Evolutionary conservation across 768 basidiomycete genomes (phyloP).

Genomic region (Tylopilus vinaceipallidus): DNA sequence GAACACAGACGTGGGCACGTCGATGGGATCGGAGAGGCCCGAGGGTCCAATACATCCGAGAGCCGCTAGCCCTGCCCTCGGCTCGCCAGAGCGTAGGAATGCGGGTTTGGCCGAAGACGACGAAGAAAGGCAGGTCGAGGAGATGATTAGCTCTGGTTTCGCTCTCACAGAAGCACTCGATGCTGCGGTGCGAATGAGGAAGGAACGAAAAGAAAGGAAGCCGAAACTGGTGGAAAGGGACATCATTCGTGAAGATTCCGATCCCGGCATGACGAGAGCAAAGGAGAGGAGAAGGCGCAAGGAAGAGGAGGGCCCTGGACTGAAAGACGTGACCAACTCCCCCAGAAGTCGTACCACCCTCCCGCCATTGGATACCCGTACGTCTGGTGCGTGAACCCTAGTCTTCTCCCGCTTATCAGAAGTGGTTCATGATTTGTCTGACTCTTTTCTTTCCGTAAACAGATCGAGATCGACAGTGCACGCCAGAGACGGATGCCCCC

Average conservation of each 20-base stretch:
- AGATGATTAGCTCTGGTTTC: conserved; percentile 18
- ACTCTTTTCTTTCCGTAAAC: conserved; percentile 11
- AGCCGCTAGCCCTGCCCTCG: conserved; percentile 67
- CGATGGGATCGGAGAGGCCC: conserved; percentile 22
- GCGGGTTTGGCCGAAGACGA: conserved; percentile 57
- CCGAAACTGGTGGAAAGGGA: conserved; percentile 20
- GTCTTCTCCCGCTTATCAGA: conserved; percentile 1
- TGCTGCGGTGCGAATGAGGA: conserved; percentile 31
- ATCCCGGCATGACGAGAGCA: conserved; percentile 24
- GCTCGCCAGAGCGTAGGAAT: conserved; percentile 54
- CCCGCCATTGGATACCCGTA: conserved; percentile 36
- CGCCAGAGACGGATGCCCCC: conserved; percentile 36
- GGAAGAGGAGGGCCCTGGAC: conserved; percentile 36
- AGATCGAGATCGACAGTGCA: conserved; percentile 38
- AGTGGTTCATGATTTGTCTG: conserved; percentile 9
- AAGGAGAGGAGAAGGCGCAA: conserved; percentile 43
- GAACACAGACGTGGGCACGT: conserved; percentile 29
- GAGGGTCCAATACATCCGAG: conserved; percentile 46
- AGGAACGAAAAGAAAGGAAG: conserved; percentile 42
- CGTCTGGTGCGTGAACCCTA: conserved; percentile 31
- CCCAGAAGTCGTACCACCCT: conserved; percentile 38
- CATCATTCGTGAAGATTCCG: conserved; percentile 20
- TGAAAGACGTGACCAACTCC: conserved; percentile 67
- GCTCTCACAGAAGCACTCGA: conserved; percentile 17
- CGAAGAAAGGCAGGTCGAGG: conserved; percentile 46